Percentiles rank a stretch among this genome's conserved stretches.
These are phyloP conservation scores for Acacia concinna DNA, from an alignment of 331 rosid species.

Conservation along the genomic window DNA sequence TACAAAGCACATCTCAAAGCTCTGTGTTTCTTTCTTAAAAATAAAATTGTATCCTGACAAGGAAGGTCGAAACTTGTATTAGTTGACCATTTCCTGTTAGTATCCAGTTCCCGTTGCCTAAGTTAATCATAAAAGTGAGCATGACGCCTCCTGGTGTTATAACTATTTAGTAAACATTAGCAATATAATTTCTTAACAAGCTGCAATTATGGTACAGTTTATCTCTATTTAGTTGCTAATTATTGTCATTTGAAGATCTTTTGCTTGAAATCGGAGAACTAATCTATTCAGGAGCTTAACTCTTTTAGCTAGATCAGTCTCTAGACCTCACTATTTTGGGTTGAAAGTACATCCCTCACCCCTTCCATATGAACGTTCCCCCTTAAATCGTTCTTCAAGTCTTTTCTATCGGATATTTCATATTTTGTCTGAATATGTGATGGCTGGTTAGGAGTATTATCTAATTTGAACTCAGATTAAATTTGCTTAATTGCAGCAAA, in stretches of 20 bases:
- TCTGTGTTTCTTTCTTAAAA: neutral
- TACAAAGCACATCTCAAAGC: neutral
- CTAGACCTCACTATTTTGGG: neutral
- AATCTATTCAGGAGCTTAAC: neutral
- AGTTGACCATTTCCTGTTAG: neutral
- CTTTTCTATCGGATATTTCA: neutral
- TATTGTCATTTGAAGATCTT: neutral
- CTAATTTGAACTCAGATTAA: conserved; percentile 18
- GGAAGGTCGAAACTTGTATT: neutral
- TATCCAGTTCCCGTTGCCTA: neutral
- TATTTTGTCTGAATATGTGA: conserved; percentile 9
- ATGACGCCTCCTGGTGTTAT: neutral
- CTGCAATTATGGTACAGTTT: neutral
- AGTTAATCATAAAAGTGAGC: neutral
- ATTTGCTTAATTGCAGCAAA: conserved; percentile 52
- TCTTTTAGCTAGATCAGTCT: neutral
- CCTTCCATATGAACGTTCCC: conserved; percentile 4
- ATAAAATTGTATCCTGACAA: neutral
- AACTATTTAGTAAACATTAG: neutral
- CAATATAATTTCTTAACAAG: neutral
- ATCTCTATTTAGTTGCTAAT: neutral
- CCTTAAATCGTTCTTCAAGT: neutral
- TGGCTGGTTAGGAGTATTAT: conserved; percentile 13
- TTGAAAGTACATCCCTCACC: neutral
- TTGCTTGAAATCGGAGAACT: neutral